Evolutionary conservation across 495 filamentous ascomycete genomes (phyloP).

Genomic region (Lepraria neglecta): DNA sequence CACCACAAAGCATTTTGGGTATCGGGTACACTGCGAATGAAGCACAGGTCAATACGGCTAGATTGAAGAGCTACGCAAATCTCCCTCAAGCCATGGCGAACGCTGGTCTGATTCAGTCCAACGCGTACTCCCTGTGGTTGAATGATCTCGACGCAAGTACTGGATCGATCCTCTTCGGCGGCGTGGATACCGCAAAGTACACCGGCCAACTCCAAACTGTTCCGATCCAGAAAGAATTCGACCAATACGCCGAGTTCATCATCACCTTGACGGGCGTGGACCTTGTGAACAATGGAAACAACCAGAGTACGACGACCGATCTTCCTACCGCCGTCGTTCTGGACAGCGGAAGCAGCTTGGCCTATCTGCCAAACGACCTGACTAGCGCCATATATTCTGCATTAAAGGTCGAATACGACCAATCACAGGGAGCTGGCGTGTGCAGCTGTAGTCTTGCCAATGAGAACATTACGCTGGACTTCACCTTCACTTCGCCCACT

Average conservation of each 20-base stretch:
- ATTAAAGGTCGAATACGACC: conserved; percentile 59
- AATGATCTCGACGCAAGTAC: conserved; percentile 56
- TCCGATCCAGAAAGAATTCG: conserved; percentile 58
- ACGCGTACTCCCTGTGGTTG: conserved; percentile 66
- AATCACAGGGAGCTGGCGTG: conserved; percentile 46
- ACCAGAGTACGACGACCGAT: conserved; percentile 38
- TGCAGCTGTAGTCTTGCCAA: conserved; percentile 61
- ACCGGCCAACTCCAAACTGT: conserved; percentile 63
- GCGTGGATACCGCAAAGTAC: conserved; percentile 79
- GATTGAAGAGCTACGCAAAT: conserved; percentile 62
- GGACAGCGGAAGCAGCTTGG: conserved; percentile 87
- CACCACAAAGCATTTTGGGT: conserved; percentile 75
- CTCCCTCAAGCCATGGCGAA: conserved; percentile 68
- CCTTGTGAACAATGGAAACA: conserved; percentile 41
- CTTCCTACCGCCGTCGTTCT: conserved; percentile 64
- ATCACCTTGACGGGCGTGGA: conserved; percentile 68
- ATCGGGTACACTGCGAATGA: conserved; percentile 86
- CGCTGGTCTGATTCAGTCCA: conserved; percentile 64
- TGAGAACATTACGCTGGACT: conserved; percentile 54
- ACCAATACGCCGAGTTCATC: conserved; percentile 65
- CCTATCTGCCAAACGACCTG: conserved; percentile 73
- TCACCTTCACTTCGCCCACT: conserved; percentile 58
- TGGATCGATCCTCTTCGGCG: conserved; percentile 86
- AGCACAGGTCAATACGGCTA: conserved; percentile 60
- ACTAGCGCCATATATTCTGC: conserved; percentile 56